Percentiles rank a stretch among this genome's conserved stretches.
Evolutionary conservation across 2,329 filamentous ascomycete species (phyloP).

Genomic region (Trichoderma sp.): DNA sequence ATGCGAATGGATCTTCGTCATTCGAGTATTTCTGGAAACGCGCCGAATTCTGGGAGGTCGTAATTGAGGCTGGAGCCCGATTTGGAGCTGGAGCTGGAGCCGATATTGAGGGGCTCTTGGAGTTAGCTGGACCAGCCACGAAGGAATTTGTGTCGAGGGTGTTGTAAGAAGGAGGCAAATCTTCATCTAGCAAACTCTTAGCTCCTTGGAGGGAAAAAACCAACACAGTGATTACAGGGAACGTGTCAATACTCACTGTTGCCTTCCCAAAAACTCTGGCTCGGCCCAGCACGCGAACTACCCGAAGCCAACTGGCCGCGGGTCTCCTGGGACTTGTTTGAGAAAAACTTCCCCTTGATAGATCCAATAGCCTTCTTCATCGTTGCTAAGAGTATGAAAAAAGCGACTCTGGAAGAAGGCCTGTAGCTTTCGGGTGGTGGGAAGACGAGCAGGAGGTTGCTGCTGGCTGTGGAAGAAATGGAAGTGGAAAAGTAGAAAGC

Average conservation of each 20-base stretch:
- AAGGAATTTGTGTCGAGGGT: neutral
- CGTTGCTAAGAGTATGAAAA: neutral
- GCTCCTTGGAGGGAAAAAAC: too few relatives aligned
- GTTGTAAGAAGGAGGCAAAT: neutral
- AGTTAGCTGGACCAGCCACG: neutral
- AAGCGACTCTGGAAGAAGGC: too few relatives aligned
- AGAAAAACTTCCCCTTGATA: neutral
- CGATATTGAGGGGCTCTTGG: neutral
- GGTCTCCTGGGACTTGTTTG: neutral
- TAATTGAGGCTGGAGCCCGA: slow-evolving; percentile 19
- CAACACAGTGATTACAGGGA: neutral
- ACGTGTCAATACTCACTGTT: neutral
- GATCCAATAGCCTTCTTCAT: neutral
- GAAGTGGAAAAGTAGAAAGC: neutral
- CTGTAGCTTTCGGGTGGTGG: too few relatives aligned
- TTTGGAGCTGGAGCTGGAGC: too few relatives aligned
- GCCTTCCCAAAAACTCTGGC: neutral
- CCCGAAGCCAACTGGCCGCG: neutral
- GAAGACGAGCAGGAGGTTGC: too few relatives aligned
- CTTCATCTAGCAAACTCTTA: neutral
- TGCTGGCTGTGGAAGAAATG: too few relatives aligned
- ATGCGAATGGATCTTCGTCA: slow-evolving; percentile 67
- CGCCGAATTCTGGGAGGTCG: slow-evolving; percentile 18
- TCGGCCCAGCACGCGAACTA: neutral
- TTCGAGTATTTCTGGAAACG: slow-evolving; percentile 32